These are phyloP conservation scores for Athelia sp. DNA, from an alignment of 1,284 basidiomycete genomes.

Conservation along the genomic window DNA sequence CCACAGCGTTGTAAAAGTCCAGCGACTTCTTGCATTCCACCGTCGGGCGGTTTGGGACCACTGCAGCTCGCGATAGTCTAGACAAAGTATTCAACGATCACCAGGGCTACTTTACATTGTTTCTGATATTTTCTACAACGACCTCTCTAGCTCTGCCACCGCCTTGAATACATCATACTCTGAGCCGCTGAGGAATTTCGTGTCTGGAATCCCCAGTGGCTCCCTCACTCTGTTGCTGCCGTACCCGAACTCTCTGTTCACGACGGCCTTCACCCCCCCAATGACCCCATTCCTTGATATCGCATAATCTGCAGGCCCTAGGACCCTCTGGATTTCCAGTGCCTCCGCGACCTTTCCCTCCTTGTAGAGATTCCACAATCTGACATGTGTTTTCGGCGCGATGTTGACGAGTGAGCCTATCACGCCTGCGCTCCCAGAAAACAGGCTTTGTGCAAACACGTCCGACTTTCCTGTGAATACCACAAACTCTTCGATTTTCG, in stretches of 20 bases:
- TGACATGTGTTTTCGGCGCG: constrained; percentile 67
- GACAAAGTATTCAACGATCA: too few relatives aligned
- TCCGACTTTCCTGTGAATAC: constrained; percentile 65
- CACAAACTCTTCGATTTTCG: constrained; percentile 49
- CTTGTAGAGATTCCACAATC: constrained; percentile 54
- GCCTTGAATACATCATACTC: constrained; percentile 40
- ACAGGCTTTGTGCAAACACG: constrained; percentile 62
- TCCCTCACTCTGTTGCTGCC: constrained; percentile 54
- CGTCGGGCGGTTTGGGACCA: too few relatives aligned
- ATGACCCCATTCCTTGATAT: constrained; percentile 68
- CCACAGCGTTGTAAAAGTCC: background rate
- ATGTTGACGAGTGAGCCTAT: constrained; percentile 79
- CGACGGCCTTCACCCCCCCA: constrained; percentile 65
- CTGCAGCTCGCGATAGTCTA: too few relatives aligned
- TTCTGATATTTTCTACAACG: too few relatives aligned
- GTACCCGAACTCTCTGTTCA: constrained; percentile 67
- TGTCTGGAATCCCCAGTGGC: constrained; percentile 45
- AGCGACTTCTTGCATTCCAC: too few relatives aligned
- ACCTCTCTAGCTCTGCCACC: constrained; percentile 62
- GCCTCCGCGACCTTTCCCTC: constrained; percentile 63
- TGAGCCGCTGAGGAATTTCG: constrained; percentile 24
- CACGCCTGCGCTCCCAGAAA: constrained; percentile 63
- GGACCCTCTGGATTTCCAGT: constrained; percentile 60
- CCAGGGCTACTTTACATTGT: too few relatives aligned
- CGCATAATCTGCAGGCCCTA: constrained; percentile 74